Base-by-base conservation (phyloP, 495 filamentous ascomycete species). In the Aspergillus heteromorphus region DNA sequence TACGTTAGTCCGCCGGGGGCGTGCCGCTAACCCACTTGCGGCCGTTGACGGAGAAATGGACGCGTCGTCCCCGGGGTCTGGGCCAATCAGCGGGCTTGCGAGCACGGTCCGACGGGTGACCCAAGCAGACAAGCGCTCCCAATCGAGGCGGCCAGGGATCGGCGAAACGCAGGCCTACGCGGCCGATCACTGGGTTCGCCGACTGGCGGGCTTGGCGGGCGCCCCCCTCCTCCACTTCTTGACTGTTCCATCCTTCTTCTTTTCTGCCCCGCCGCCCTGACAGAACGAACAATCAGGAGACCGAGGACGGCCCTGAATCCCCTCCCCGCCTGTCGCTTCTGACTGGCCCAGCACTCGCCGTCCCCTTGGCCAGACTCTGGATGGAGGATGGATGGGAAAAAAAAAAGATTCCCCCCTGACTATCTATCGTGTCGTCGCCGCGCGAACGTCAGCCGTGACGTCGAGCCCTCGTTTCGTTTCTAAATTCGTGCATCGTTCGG, bases 201-300 rank as follows among this genome's bases (percentile, higher is more conserved):
- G 45, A 54, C 45, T 38, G 56, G 17, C 18, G 40, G 48, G 52
- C 62, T 65, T 65, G 62, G 59, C 62, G 60, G 23, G 30, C 36
- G 40, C 36, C 51, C 45, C 48, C 47, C 23, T 49, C 42, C 13
- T 51, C 48, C 47, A 55, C 53, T 51, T 27, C 20, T 21, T 36
- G 41, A 38, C 21, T 40, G 55, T 48, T 50, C 47, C 47, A 51
- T 51, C 21, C 23, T 43, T 53, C 55, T 29, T 27, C 31, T 48
- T n/a, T n/a, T 42, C 40, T 36, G 21, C 19, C 40, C 27, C 30
- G 23, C 31, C 29, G 48, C 27, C 51, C 54, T 41, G 40, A 23
- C 23, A 21, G n/a, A 38, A 19, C 19, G 6, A 25, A 36, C 2
- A 25, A 31, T 41, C 31, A 49, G 53, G 27, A 55, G n/a, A n/a